Base-by-base conservation (phyloP, 73 alveolate genomes). In the Paramecium biaurelia region DNA sequence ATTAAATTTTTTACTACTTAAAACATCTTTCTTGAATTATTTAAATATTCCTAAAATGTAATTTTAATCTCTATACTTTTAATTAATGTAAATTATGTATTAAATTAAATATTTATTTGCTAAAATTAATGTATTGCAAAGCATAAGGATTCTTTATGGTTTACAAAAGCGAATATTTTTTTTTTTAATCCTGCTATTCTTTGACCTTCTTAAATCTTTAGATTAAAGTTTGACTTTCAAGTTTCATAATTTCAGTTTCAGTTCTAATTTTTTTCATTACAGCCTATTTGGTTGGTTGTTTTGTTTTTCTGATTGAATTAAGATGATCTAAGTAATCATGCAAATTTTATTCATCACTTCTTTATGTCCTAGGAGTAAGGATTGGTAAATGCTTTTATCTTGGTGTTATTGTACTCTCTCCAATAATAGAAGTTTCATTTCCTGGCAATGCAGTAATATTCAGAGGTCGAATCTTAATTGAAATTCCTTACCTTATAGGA, bases 1-100 rank as follows among this genome's bases (percentile, higher is more conserved):
- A 79, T 79, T 41, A 79, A 79, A 38, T 23, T 42, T 10, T 79
- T 79, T 24, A 79, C 90, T 3, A 79, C 90, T 79, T 79, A 32
- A 79, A 41, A 79, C 90, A 79, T 28, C 72, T 79, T 79, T 18
- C 90, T 21, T 15, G 90, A 79, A 79, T 79, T 79, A 43, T 79
- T 79, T 18, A 79, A 21, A 79, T 79, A 79, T 42, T 79, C 90
- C 90, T 79, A 41, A 42, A 41, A 42, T 41, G 23, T 43, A 72
- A 72, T 38, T 34, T 38, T 72, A n/a, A 72, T 72, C 53, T 67
- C 38, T 14, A 72, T 72, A 72, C 86, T 38, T 72, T 72, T 72
- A 72, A 72, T 35, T 32, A 72, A 72, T 72, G 86, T 37, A 72
- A 72, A 72, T 38, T 72, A 72, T 72, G 86, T 35, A 72, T 72